phyloP scores from a whole-genome alignment of 75 land plant genomes.

The Pinus albicaulis region DNA sequence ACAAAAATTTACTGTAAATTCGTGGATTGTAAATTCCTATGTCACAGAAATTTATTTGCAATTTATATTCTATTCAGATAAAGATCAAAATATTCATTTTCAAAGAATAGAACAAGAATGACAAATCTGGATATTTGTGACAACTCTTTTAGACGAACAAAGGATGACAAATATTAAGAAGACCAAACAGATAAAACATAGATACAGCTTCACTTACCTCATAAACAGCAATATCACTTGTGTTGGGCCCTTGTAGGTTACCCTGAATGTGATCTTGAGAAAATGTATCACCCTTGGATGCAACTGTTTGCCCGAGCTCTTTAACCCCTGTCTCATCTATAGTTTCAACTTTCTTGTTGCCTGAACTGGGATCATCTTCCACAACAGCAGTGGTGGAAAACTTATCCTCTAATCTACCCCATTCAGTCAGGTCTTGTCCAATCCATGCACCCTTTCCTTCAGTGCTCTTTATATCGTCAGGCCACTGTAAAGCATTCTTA shows the following conservation, averaged over 20 bases:
- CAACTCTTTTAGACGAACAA: not conserved
- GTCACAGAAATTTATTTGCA: not conserved
- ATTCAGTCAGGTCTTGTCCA: constrained; percentile 32
- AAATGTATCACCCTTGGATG: constrained; percentile 6
- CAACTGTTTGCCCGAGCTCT: not conserved
- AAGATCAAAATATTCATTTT: not conserved
- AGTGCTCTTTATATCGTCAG: constrained; percentile 32
- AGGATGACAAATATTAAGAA: not conserved
- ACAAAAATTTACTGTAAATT: too few relatives aligned
- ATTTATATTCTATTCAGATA: not conserved
- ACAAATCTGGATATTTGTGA: not conserved
- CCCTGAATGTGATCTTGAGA: not conserved
- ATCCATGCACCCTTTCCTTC: constrained; percentile 57
- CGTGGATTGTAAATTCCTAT: not conserved
- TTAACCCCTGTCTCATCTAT: not conserved
- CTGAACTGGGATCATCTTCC: not conserved
- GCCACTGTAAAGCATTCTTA: constrained; percentile 53
- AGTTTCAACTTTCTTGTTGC: not conserved
- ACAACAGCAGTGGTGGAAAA: not conserved
- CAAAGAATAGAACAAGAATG: not conserved
- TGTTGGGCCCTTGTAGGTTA: constrained; percentile 5
- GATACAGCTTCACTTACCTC: constrained; percentile 8
- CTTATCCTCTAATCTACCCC: constrained; percentile 14
- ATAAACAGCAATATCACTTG: constrained; percentile 5
- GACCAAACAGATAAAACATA: not conserved